Evolutionary conservation across 169 alveolate genomes (phyloP).

Genomic region (Plasmodium coatneyi): DNA sequence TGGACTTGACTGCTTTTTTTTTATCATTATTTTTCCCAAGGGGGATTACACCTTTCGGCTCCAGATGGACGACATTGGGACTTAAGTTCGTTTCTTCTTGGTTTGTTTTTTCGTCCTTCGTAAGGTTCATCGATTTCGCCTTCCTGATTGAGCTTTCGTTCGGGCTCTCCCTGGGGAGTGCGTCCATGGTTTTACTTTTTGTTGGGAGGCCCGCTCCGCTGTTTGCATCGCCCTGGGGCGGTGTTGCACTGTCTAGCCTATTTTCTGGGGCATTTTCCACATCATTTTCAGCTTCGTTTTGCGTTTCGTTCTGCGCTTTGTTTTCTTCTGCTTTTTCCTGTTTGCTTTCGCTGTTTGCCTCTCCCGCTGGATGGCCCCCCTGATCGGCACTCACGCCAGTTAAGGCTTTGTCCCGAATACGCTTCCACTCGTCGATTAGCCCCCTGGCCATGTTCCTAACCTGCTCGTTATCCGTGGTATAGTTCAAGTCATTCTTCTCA

Average conservation of each 20-base stretch:
- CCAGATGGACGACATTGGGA: background rate
- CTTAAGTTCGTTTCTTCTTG: background rate
- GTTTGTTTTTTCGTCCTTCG: background rate
- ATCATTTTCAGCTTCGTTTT: background rate
- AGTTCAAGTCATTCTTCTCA: slow-evolving; percentile 18
- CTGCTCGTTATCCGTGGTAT: slow-evolving; percentile 13
- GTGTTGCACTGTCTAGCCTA: background rate
- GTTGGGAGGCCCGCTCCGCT: background rate
- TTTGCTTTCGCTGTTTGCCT: background rate
- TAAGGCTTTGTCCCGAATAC: slow-evolving; percentile 29
- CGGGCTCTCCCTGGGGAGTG: background rate
- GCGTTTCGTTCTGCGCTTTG: background rate
- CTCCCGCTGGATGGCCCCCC: background rate
- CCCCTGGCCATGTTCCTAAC: slow-evolving; percentile 18
- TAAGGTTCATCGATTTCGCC: background rate
- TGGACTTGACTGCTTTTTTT: background rate
- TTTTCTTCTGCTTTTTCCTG: slow-evolving; percentile 1
- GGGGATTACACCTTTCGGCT: background rate
- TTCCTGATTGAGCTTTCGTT: background rate
- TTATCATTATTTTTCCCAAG: background rate
- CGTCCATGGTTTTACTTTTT: slow-evolving; percentile 2
- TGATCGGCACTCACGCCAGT: background rate
- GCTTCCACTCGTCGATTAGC: slow-evolving; percentile 42
- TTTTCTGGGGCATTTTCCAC: background rate
- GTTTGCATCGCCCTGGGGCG: background rate